Evolutionary conservation across 257 asterid genomes (phyloP).

Genomic region (Anisodus acutangulus): DNA sequence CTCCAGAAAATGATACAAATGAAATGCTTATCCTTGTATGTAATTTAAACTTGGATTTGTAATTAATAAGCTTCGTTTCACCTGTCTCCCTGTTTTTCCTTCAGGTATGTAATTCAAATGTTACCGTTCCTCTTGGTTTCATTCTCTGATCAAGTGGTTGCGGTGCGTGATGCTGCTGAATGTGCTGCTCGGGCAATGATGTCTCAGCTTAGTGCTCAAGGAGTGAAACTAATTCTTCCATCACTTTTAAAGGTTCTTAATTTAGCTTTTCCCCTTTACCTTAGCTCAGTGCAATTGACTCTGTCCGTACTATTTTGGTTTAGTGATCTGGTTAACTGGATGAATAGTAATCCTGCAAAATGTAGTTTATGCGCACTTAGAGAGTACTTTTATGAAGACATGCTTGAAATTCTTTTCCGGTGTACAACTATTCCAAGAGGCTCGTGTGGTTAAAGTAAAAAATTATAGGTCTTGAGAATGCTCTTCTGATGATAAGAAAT

Average conservation of each 20-base stretch:
- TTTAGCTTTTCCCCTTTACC: constrained; percentile 27
- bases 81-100: constrained; percentile 5
- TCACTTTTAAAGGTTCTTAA: constrained; percentile 85
- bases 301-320: background rate
- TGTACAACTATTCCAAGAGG: background rate
- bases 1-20: constrained; percentile 26
- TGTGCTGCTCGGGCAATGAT: constrained; percentile 99
- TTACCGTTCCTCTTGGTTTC: constrained; percentile 86
- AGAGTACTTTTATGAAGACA: background rate
- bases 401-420: background rate
- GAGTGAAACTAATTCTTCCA: constrained; percentile 97
- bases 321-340: constrained; percentile 3
- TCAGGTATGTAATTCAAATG: constrained; percentile 92
- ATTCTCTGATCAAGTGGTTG: constrained; percentile 96
- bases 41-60: constrained; percentile 12
- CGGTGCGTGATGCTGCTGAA: constrained; percentile 99
- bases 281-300: constrained; percentile 27
- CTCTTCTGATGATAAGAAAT: constrained; percentile 13
- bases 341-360: constrained; percentile 9
- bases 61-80: background rate
- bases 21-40: constrained; percentile 22
- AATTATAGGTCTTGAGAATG: constrained; percentile 18
- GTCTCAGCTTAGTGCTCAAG: constrained; percentile 95
- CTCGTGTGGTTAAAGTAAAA: background rate
- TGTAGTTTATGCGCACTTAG: constrained; percentile 7